These are phyloP conservation scores for Thraustotheca clavata DNA, from an alignment of 352 stramenopile species.

Conservation along the genomic window DNA sequence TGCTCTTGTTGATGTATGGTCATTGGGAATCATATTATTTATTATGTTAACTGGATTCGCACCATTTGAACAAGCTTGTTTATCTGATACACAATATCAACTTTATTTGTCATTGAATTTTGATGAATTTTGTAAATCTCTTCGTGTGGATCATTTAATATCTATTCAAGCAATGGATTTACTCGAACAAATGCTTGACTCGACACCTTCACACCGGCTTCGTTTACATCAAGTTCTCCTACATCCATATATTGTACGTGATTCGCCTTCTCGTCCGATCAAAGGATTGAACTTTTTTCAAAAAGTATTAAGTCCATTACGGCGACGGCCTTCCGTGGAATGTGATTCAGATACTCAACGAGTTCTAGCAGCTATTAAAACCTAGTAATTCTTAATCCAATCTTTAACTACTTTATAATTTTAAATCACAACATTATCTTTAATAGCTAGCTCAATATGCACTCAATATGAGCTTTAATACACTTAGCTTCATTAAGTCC, in stretches of 20 bases:
- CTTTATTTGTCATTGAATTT: conserved; percentile 27
- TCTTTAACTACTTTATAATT: too few relatives aligned
- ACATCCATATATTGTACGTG: not conserved
- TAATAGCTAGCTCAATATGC: too few relatives aligned
- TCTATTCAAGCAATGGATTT: not conserved
- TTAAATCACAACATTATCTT: too few relatives aligned
- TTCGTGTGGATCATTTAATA: conserved; percentile 6
- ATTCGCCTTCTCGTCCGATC: not conserved
- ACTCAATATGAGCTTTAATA: too few relatives aligned
- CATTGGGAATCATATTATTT: conserved; percentile 25
- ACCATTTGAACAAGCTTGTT: conserved; percentile 50
- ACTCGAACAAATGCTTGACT: conserved; percentile 2
- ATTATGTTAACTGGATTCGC: conserved; percentile 30
- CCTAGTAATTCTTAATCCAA: too few relatives aligned
- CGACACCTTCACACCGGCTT: not conserved
- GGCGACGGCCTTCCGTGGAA: not conserved
- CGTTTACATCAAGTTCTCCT: not conserved
- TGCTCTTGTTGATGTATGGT: conserved; percentile 20
- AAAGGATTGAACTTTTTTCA: conserved; percentile 6
- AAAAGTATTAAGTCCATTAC: conserved; percentile 11
- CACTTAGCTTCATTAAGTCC: too few relatives aligned
- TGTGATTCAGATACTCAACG: not conserved
- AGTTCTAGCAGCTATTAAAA: too few relatives aligned
- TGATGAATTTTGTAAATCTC: conserved; percentile 17
- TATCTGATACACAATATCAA: conserved; percentile 41